phyloP scores from a whole-genome alignment of 192 early-diverging fungal genomes.

The Coemansia sp. region DNA sequence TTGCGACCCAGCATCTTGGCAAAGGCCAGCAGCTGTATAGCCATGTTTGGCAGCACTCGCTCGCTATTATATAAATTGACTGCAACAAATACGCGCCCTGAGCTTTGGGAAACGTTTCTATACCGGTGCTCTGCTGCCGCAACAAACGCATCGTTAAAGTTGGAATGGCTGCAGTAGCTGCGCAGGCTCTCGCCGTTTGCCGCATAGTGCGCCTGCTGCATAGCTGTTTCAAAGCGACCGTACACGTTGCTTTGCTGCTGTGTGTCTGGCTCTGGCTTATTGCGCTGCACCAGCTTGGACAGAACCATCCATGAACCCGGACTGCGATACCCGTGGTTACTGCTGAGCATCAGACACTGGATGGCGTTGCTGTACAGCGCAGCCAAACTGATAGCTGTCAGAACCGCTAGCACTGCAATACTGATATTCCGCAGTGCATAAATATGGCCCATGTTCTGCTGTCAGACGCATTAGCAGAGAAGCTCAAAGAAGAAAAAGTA shows the following conservation, averaged over 20 bases:
- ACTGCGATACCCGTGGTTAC: not conserved
- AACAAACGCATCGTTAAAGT: conserved; percentile 25
- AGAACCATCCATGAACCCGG: conserved; percentile 9
- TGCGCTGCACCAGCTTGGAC: conserved; percentile 5
- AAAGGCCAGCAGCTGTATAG: conserved; percentile 32
- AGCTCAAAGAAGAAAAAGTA: not conserved
- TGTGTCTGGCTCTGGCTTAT: not conserved
- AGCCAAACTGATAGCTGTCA: conserved; percentile 1
- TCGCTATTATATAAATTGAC: conserved; percentile 51
- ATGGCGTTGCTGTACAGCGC: conserved; percentile 1
- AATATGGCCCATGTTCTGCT: not conserved
- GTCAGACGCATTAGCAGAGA: not conserved
- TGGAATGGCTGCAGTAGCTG: conserved; percentile 20
- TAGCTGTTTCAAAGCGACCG: conserved; percentile 14
- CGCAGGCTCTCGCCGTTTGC: conserved; percentile 32
- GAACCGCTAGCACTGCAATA: not conserved
- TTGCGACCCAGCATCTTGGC: conserved; percentile 35
- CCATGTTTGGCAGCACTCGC: conserved; percentile 46
- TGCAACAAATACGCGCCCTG: conserved; percentile 25
- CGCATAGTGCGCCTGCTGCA: conserved; percentile 19
- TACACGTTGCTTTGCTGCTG: not conserved
- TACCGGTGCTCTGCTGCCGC: conserved; percentile 21
- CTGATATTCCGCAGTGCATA: conserved; percentile 3
- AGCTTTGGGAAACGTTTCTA: not conserved
- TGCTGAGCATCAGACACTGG: not conserved